Conservation (phyloP, 2,329 filamentous ascomycete species). For the Penicillium sp. region DNA sequence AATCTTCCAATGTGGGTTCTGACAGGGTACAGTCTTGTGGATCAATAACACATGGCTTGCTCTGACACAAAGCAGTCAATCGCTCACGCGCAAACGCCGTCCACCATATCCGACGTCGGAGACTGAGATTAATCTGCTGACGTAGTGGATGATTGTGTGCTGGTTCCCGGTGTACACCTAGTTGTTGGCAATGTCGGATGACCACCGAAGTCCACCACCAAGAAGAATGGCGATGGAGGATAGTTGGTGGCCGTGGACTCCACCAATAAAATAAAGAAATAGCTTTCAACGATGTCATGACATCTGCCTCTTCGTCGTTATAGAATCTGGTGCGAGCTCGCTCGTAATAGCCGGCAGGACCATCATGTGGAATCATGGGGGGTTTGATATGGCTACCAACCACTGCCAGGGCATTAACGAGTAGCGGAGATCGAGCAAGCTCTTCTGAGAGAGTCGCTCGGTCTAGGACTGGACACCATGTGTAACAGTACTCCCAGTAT, state of each 20-base stretch:
- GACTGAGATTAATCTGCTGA: constrained; percentile 23
- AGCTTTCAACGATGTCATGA: constrained; percentile 37
- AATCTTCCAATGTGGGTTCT: constrained; percentile 41
- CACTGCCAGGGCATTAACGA: constrained; percentile 37
- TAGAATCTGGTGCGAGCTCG: constrained; percentile 44
- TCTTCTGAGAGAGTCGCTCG: constrained; percentile 31
- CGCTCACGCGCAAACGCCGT: constrained; percentile 44
- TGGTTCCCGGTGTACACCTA: constrained; percentile 46
- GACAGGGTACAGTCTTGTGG: constrained; percentile 43
- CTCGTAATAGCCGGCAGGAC: constrained; percentile 42
- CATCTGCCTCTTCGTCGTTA: constrained; percentile 41
- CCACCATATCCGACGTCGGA: constrained; percentile 45
- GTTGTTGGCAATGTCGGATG: constrained; percentile 47
- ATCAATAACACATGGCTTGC: constrained; percentile 46
- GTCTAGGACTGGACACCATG: constrained; percentile 46
- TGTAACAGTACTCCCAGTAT: constrained; percentile 45
- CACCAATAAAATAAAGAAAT: constrained; percentile 48
- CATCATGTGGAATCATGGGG: constrained; percentile 41
- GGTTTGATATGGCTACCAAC: constrained; percentile 45
- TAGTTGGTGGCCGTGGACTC: constrained; percentile 40
- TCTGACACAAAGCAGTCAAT: constrained; percentile 45
- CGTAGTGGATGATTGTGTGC: constrained; percentile 17
- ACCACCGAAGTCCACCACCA: constrained; percentile 50
- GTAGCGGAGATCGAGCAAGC: constrained; percentile 19
- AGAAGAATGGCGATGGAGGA: constrained; percentile 41